Evolutionary conservation across 257 asterid species (phyloP).

Genomic region (Orobanche coerulescens): DNA sequence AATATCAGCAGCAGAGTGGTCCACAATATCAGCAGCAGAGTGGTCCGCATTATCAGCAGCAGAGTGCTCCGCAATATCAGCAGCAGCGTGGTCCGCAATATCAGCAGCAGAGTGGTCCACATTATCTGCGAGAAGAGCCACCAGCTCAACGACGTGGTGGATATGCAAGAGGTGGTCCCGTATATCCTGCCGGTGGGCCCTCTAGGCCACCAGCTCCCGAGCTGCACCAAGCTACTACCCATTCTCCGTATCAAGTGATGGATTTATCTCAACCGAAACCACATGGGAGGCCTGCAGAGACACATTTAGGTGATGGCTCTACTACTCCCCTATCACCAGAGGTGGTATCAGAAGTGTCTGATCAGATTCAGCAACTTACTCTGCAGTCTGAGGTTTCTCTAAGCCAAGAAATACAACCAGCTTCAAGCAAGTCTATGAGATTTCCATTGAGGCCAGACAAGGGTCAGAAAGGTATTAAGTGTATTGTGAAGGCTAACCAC

Average conservation of each 20-base stretch:
- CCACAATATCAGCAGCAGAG: no score
- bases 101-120: conserved; percentile 16
- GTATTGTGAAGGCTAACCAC: conserved; percentile 75
- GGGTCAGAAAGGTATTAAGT: conserved; percentile 52
- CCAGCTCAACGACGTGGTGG: conserved; percentile 33
- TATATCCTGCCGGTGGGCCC: conserved; percentile 46
- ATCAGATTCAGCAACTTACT: conserved; percentile 32
- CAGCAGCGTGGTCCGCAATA: conserved; percentile 20
- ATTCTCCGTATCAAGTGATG: conserved; percentile 37
- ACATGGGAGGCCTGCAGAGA: conserved; percentile 28
- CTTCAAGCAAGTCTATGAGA: conserved; percentile 60
- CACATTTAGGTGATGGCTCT: conserved; percentile 39
- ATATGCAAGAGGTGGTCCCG: conserved; percentile 37
- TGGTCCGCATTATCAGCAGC: conserved; percentile 24
- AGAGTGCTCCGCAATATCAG: not conserved
- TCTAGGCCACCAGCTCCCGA: conserved; percentile 56
- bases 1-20: conserved; percentile 20
- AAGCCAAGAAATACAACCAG: conserved; percentile 28
- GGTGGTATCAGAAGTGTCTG: conserved; percentile 23
- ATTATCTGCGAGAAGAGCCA: conserved; percentile 39
- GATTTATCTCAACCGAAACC: conserved; percentile 28
- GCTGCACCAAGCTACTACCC: conserved; percentile 82
- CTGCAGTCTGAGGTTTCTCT: conserved; percentile 27
- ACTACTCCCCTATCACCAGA: conserved; percentile 40
- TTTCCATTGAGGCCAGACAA: conserved; percentile 73